Evolutionary conservation across 2,329 filamentous ascomycete species (phyloP), one percentile per base, ranked within the genome.

Genomic region (Ascochyta koolunga): DNA sequence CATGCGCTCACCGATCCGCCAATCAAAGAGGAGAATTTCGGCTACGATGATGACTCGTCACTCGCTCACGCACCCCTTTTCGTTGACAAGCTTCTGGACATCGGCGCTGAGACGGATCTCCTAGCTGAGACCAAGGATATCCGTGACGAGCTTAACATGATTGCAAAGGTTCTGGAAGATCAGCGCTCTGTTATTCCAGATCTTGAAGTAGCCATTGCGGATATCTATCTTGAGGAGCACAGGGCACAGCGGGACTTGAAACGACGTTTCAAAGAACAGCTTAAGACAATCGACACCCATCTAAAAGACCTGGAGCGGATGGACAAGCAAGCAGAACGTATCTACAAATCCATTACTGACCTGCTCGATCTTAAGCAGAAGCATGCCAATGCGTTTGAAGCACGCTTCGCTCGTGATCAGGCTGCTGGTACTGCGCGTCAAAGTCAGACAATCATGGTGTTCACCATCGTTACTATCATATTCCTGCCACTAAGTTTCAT

Each of bases 341-440:
- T 87, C 56, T 87, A 87, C 64, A 74, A 79, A 37, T 82, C 79
- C 51, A 80, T 88, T 38, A 86, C 82, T 0, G 82, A 88, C 60
- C 74, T 89, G 5, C 80, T 89, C 0, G 86, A 89, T 59, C 78
- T 88, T 1, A 89, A 89, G 64, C 86, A 89, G 62, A 88, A 88
- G 68, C 85, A 89, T 53, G 85, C 85, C 59, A 89, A 88, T 70
- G 85, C 84, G 0, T 82, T 87, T 40, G 86, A 89, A 66, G 86
- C 86, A 1, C 81, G 85, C 2, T 87, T 83, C 46, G 80, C 82
- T 0, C 77, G 82, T 16, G 83, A 87, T 43, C 85, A 87, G 68
- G 86, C 86, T 0, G 80, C 83, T 2, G 82, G 83, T 1, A 86
- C 86, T 0, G 83, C 84, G 0, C 77, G 81, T 7, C 79, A 87